Conservation (phyloP, 2,329 filamentous ascomycete species). For the Pochonia chlamydosporia region DNA sequence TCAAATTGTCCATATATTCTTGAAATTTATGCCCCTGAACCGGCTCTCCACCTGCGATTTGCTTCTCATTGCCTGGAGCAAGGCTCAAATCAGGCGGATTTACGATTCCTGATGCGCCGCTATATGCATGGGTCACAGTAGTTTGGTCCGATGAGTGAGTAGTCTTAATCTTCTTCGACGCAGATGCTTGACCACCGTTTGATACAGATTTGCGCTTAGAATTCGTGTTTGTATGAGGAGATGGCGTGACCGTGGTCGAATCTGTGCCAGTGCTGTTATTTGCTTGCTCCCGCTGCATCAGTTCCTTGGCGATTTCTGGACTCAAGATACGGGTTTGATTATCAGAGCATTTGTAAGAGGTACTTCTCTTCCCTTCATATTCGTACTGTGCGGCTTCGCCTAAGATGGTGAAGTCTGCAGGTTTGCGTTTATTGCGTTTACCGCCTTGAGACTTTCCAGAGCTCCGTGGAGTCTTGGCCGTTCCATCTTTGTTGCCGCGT, state of each 20-base stretch:
- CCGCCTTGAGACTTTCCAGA: neutral
- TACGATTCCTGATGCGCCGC: no score
- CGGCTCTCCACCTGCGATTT: neutral
- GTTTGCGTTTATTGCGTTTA: neutral
- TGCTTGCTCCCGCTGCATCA: neutral
- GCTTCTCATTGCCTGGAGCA: neutral
- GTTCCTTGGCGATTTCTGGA: neutral
- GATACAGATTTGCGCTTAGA: neutral
- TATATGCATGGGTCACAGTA: neutral
- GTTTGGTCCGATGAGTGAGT: neutral
- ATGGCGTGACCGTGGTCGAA: neutral
- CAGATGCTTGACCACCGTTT: no score
- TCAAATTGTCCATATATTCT: neutral
- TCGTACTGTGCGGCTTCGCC: neutral
- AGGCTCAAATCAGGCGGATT: neutral
- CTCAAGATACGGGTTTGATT: neutral
- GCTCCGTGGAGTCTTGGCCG: neutral
- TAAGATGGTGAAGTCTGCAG: neutral
- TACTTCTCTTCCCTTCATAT: neutral
- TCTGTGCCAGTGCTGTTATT: neutral
- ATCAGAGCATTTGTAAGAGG: neutral
- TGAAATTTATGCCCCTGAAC: neutral
- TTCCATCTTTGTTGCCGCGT: neutral
- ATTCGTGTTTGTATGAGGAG: neutral
- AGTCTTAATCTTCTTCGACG: neutral